Base-by-base conservation (phyloP, 768 basidiomycete genomes). In the Gelatoporia subvermispora region DNA sequence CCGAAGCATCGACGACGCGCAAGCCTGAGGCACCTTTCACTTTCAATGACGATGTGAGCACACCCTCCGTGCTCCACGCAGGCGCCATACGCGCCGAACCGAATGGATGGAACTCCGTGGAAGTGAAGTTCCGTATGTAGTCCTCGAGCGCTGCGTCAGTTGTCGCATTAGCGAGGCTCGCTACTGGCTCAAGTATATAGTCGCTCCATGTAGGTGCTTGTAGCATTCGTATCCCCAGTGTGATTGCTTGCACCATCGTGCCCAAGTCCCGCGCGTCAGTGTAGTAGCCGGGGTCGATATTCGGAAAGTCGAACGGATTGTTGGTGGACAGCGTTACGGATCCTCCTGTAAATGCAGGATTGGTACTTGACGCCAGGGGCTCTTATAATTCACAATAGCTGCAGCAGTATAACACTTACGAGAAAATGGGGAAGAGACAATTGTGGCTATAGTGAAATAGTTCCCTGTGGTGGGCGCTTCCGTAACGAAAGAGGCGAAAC, bases 231-330 rank as follows among this genome's bases (percentile, higher is more conserved):
- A 35, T 24, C 1, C 24, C 40, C 22, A 25, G n/a, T 20, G 34
- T 25, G 24, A 52, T 9, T 3, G 35, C 45, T 43, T 60, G 53
- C 23, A 55, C 49, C 31, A 67, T 46, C 44, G 65, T 51, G 18
- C 47, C 48, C 31, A 65, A 34, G 44, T 70, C 68, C 39, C 45
- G 52, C 3, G 18, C 16, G 21, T 11, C 35, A 5, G 49, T 43
- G 18, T 66, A 65, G 35, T 45, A 36, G 7, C 13, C 24, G 21
- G 49, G 41, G 20, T 49, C 28, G 42, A 43, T 49, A 24, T 61
- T 52, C 0, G 73, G 73, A 38, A 60, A 46, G 36, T 67, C 65
- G 61, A 76, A 76, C 8, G 73, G 63, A 51, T 66, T 60, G 11
- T 65, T 66, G 11, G 68, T 68, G 47, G 64, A 70, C 55, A 75